phyloP scores from a whole-genome alignment of 352 stramenopile genomes.

The Pythium brachiatum region DNA sequence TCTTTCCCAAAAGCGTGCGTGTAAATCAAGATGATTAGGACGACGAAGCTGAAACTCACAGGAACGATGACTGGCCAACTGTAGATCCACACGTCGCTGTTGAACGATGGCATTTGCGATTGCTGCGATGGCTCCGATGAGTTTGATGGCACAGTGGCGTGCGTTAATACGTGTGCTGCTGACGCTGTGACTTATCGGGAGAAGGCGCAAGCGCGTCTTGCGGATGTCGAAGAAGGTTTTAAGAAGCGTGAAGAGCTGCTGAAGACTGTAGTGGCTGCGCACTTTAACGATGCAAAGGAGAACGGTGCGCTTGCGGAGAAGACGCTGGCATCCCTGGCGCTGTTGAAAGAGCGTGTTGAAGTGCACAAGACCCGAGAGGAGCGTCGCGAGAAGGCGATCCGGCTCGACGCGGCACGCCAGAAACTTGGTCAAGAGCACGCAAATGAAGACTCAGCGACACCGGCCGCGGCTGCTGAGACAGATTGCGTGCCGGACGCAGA shows the following conservation, averaged over 20 bases:
- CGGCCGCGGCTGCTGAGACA: not conserved
- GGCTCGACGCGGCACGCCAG: conserved; percentile 45
- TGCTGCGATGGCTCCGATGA: conserved; percentile 97
- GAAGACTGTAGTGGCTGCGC: conserved; percentile 36
- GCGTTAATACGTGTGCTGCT: conserved; percentile 45
- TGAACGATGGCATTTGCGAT: conserved; percentile 96
- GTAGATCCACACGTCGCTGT: conserved; percentile 72
- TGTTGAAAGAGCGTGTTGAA: conserved; percentile 57
- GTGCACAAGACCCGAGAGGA: conserved; percentile 69
- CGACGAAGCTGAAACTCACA: not conserved
- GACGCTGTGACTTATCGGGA: conserved; percentile 39
- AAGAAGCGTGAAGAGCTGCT: conserved; percentile 45
- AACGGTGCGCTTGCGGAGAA: conserved; percentile 30
- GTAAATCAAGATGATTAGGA: not conserved
- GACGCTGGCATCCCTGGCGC: conserved; percentile 34
- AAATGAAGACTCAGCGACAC: conserved; percentile 1
- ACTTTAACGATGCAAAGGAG: conserved; percentile 39
- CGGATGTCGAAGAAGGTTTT: conserved; percentile 44
- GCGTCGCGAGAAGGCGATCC: conserved; percentile 52
- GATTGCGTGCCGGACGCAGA: conserved; percentile 15
- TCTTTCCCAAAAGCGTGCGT: conserved; percentile 54
- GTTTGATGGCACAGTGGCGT: conserved; percentile 25
- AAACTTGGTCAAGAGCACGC: conserved; percentile 28
- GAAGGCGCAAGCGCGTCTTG: conserved; percentile 35
- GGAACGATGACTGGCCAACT: not conserved